Evolutionary conservation across 768 basidiomycete genomes (phyloP).

Genomic region (Lactifluus pinguis): DNA sequence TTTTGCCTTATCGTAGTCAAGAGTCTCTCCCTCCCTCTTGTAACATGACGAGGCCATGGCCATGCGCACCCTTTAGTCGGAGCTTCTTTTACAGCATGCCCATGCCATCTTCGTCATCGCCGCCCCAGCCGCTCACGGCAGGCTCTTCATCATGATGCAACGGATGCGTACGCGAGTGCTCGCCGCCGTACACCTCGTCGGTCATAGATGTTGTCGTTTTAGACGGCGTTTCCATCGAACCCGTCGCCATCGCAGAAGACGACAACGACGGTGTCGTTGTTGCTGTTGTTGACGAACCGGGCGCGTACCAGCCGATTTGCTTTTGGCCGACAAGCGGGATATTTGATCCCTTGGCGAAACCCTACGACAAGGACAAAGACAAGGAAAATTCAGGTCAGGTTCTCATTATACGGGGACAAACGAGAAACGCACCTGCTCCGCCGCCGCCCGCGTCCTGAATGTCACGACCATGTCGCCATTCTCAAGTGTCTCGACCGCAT

Average conservation of each 20-base stretch:
- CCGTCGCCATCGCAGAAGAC: background rate
- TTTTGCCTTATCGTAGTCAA: background rate
- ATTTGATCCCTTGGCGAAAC: conserved; percentile 58
- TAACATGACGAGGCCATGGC: background rate
- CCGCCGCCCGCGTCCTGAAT: conserved; percentile 63
- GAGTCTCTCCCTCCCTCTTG: background rate
- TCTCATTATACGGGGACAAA: background rate
- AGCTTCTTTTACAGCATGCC: conserved; percentile 41
- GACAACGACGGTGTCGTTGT: background rate
- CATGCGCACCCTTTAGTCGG: background rate
- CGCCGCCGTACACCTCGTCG: conserved; percentile 45
- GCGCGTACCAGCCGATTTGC: conserved; percentile 53
- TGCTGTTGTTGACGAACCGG: conserved; percentile 23
- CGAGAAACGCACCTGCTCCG: conserved; percentile 57
- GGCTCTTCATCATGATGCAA: conserved; percentile 11
- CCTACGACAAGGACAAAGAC: conserved; percentile 32
- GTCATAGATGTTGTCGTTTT: conserved; percentile 24
- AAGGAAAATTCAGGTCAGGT: background rate
- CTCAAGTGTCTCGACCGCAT: conserved; percentile 48
- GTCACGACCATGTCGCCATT: conserved; percentile 51
- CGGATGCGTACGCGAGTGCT: background rate
- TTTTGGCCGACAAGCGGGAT: conserved; percentile 59
- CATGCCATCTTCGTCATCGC: conserved; percentile 63
- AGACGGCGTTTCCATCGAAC: conserved; percentile 22
- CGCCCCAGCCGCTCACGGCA: conserved; percentile 64